These are phyloP conservation scores for Apophysomyces ossiformis DNA, from an alignment of 371 early-diverging fungal species.

Conservation along the genomic window DNA sequence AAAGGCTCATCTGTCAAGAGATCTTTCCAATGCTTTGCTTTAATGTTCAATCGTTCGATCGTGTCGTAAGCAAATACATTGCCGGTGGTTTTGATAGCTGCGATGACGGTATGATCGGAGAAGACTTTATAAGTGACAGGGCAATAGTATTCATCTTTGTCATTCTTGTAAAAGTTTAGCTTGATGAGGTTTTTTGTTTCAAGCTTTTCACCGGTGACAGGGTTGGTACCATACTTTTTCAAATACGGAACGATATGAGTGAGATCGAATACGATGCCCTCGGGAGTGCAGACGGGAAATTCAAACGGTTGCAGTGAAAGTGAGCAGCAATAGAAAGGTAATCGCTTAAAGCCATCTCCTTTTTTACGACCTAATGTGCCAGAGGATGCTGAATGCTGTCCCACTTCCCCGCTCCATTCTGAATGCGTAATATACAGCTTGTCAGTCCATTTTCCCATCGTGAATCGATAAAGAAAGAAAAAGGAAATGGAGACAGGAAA, in stretches of 20 bases:
- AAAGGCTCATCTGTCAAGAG: conserved; percentile 89
- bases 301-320: conserved; percentile 88
- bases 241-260: conserved; percentile 86
- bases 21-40: conserved; percentile 86
- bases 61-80: conserved; percentile 91
- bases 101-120: conserved; percentile 88
- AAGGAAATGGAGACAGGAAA: conserved; percentile 3
- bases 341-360: conserved; percentile 64
- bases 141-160: conserved; percentile 82
- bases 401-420: conserved; percentile 89
- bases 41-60: conserved; percentile 85
- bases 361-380: conserved; percentile 51
- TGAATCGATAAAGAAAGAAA: neutral
- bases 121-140: conserved; percentile 92
- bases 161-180: conserved; percentile 82
- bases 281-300: conserved; percentile 84
- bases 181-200: conserved; percentile 74
- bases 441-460: conserved; percentile 59
- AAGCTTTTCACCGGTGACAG: conserved; percentile 85
- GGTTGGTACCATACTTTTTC: conserved; percentile 85
- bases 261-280: conserved; percentile 89
- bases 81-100: conserved; percentile 85
- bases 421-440: conserved; percentile 84
- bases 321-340: conserved; percentile 88
- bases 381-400: conserved; percentile 68